Evolutionary conservation across 169 alveolate genomes (phyloP).

Genomic region (Cryptosporidium xiaoi): DNA sequence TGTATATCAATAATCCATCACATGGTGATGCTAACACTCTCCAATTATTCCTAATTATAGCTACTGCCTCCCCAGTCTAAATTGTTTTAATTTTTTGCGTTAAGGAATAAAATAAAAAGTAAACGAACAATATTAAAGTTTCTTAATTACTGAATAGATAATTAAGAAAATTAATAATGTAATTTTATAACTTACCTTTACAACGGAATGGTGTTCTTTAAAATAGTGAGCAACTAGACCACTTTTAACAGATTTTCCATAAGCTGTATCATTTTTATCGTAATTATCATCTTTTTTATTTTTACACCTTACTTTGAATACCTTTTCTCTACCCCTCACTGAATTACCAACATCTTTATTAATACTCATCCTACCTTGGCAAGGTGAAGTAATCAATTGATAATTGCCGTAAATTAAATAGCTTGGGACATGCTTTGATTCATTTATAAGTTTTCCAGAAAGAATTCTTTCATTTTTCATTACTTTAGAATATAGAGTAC

Average conservation of each 20-base stretch:
- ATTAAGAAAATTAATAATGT: not conserved
- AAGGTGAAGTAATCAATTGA: slow-evolving; percentile 46
- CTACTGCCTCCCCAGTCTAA: slow-evolving; percentile 65
- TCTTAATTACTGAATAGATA: not conserved
- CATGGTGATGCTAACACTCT: slow-evolving; percentile 58
- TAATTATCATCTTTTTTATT: not conserved
- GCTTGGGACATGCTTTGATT: slow-evolving; percentile 43
- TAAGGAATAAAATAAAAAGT: not conserved
- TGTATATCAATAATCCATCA: slow-evolving; percentile 52
- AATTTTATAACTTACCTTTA: slow-evolving; percentile 42
- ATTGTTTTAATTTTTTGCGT: not conserved
- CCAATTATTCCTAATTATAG: slow-evolving; percentile 57
- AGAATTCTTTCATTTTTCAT: slow-evolving; percentile 29
- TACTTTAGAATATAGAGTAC: slow-evolving; percentile 18
- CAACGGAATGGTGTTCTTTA: slow-evolving; percentile 22
- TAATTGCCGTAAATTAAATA: slow-evolving; percentile 30
- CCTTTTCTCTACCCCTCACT: slow-evolving; percentile 1
- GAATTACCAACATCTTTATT: slow-evolving; percentile 15
- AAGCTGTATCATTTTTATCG: not conserved
- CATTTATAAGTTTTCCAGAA: slow-evolving; percentile 18
- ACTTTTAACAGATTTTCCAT: slow-evolving; percentile 28
- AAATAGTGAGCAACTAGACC: slow-evolving; percentile 40
- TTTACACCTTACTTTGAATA: slow-evolving; percentile 24
- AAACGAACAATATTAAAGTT: not conserved
- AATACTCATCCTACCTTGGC: slow-evolving; percentile 11